A percentile compares a stretch with the other conserved stretches of the same genome.
phyloP scores from a whole-genome alignment of 2,329 filamentous ascomycete genomes.

The Westerdykella sp. region DNA sequence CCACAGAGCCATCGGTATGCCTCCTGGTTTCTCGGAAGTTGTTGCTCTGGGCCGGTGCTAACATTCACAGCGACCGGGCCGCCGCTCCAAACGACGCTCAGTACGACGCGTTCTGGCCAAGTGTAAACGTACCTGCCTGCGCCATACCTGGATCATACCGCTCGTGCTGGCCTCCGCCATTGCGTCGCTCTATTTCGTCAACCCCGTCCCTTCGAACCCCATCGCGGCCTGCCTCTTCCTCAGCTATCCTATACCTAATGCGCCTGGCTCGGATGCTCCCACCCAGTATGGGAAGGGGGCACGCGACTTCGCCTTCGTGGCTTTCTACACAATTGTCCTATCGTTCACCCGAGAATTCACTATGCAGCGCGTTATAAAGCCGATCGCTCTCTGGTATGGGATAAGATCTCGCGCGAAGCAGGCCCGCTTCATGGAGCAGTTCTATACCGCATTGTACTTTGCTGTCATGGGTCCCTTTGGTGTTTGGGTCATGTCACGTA shows the following conservation, averaged over 20 bases:
- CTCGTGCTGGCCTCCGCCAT: constrained; percentile 61
- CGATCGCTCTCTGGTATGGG: constrained; percentile 63
- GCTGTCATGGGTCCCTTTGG: constrained; percentile 73
- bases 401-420: constrained; percentile 72
- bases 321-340: constrained; percentile 82
- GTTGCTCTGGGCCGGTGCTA: not conserved
- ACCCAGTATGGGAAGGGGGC: constrained; percentile 81
- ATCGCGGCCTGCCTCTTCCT: constrained; percentile 80
- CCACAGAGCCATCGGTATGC: not conserved
- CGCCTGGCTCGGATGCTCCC: constrained; percentile 38
- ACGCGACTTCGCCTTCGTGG: constrained; percentile 79
- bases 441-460: constrained; percentile 92
- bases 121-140: constrained; percentile 42
- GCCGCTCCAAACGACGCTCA: constrained; percentile 44
- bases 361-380: constrained; percentile 83
- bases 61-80: constrained; percentile 22
- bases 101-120: constrained; percentile 41
- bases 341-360: constrained; percentile 93
- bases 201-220: constrained; percentile 72
- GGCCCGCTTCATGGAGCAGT: constrained; percentile 90
- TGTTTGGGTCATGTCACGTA: constrained; percentile 82
- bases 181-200: constrained; percentile 62
- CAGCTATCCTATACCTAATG: constrained; percentile 67
- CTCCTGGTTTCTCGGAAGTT: not conserved
- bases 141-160: constrained; percentile 61